A percentile compares a stretch with the other conserved stretches of the same genome.
Conservation (phyloP, 2,329 filamentous ascomycete species). For the Domatiomyces catenatus region DNA sequence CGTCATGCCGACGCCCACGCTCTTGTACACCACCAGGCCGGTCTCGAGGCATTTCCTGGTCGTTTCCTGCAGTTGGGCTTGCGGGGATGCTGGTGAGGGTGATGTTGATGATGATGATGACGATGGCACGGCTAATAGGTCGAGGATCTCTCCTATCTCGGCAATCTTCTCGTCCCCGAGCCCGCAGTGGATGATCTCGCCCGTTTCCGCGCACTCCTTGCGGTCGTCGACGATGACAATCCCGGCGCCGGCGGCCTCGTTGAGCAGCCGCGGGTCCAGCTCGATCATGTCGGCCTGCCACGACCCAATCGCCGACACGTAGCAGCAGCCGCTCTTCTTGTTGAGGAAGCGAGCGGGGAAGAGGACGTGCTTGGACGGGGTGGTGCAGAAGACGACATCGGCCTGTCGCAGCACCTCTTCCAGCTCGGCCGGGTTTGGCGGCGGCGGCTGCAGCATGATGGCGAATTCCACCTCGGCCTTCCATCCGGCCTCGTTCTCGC, state of each 20-base stretch:
- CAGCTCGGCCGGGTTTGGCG: conserved; percentile 22
- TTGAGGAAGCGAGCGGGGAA: conserved; percentile 27
- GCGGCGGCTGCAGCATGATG: conserved; percentile 52
- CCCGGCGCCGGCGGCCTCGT: neutral
- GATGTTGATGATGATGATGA: neutral
- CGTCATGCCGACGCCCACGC: conserved; percentile 15
- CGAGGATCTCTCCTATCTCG: conserved; percentile 9
- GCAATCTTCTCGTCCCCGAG: conserved; percentile 1
- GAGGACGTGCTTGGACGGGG: conserved; percentile 30
- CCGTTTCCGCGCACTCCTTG: conserved; percentile 1
- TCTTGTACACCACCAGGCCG: conserved; percentile 16
- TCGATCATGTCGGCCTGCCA: conserved; percentile 41
- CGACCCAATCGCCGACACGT: conserved; percentile 38
- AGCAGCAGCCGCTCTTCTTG: conserved; percentile 28
- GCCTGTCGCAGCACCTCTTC: conserved; percentile 20
- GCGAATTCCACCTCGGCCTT: conserved; percentile 22
- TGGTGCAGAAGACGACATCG: conserved; percentile 37
- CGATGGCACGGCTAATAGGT: neutral
- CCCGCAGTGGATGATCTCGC: conserved; percentile 2
- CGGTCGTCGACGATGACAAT: conserved; percentile 1
- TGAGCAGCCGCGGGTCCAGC: conserved; percentile 21
- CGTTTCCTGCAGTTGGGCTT: neutral
- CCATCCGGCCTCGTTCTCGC: conserved; percentile 23
- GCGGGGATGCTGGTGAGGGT: too few relatives aligned
- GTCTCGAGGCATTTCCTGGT: conserved; percentile 6